These are phyloP conservation scores for Moesziomyces parantarcticus DNA, from an alignment of 1,284 basidiomycete genomes.

Conservation along the genomic window DNA sequence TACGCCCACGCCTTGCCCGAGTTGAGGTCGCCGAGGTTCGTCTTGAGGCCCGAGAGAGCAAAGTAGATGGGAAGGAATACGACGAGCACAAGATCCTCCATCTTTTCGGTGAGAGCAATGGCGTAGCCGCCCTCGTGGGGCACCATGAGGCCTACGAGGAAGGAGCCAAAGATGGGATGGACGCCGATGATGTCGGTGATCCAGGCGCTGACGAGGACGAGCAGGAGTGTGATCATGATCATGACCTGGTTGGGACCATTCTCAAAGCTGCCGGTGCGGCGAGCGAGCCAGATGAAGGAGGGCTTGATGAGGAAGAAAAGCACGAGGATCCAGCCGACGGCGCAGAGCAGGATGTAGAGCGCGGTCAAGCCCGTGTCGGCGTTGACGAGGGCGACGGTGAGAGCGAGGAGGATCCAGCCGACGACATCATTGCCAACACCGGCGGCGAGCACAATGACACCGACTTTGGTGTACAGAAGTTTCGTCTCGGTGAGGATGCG, in stretches of 20 bases:
- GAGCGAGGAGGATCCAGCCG: slow-evolving; percentile 77
- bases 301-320: slow-evolving; percentile 79
- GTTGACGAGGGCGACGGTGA: slow-evolving; percentile 90
- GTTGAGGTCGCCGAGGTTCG: slow-evolving; percentile 76
- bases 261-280: slow-evolving; percentile 81
- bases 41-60: slow-evolving; percentile 81
- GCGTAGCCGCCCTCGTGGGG: slow-evolving; percentile 85
- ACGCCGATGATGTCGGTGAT: slow-evolving; percentile 90
- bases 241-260: slow-evolving; percentile 78
- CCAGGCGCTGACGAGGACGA: slow-evolving; percentile 83
- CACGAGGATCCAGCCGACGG: slow-evolving; percentile 83
- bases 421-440: slow-evolving; percentile 87
- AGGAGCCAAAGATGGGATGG: slow-evolving; percentile 85
- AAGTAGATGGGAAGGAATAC: slow-evolving; percentile 88
- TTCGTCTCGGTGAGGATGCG: slow-evolving; percentile 73
- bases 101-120: slow-evolving; percentile 74
- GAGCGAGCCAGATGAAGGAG: slow-evolving; percentile 78
- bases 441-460: slow-evolving; percentile 89
- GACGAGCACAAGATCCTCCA: slow-evolving; percentile 64
- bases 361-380: slow-evolving; percentile 78
- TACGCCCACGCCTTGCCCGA: slow-evolving; percentile 81
- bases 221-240: slow-evolving; percentile 80
- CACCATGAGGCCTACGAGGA: slow-evolving; percentile 87
- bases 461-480: slow-evolving; percentile 90
- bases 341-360: slow-evolving; percentile 82